phyloP scores from a whole-genome alignment of 257 asterid genomes.

The Solanum paucissectum region DNA sequence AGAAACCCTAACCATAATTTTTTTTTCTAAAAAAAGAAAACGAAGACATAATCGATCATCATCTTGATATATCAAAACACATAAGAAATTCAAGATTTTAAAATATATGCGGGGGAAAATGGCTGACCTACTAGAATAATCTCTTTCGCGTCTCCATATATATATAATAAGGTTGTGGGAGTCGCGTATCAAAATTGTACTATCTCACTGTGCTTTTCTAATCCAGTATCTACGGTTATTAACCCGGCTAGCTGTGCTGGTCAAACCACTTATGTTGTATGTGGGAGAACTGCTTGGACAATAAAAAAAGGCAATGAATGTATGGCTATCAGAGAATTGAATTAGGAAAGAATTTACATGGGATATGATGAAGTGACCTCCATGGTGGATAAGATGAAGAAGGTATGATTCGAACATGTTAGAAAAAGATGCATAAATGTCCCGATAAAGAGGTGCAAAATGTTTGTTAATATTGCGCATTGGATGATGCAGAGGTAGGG shows the following conservation, averaged over 20 bases:
- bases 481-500: not conserved
- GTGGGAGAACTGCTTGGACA: not conserved
- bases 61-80: not conserved
- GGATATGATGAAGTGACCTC: too few species aligned
- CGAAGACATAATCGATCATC: not conserved
- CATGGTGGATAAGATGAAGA: too few species aligned
- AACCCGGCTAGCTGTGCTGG: not conserved
- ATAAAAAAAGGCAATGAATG: too few species aligned
- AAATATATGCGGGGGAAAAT: not conserved
- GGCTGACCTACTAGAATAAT: not conserved
- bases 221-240: constrained; percentile 3
- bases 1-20: constrained; percentile 4
- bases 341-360: too few species aligned
- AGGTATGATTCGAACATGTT: too few species aligned
- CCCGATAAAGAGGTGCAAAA: too few species aligned
- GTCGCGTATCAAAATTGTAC: not conserved
- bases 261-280: too few species aligned
- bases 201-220: constrained; percentile 28
- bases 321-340: too few species aligned
- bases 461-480: too few species aligned
- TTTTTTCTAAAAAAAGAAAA: not conserved
- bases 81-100: not conserved
- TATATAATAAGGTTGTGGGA: constrained; percentile 11
- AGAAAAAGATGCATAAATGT: too few species aligned
- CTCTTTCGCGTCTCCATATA: constrained; percentile 4